Percentiles rank a stretch among this genome's conserved stretches.
Conservation (phyloP, 495 filamentous ascomycete genomes). For the Chaetomium tenue region DNA sequence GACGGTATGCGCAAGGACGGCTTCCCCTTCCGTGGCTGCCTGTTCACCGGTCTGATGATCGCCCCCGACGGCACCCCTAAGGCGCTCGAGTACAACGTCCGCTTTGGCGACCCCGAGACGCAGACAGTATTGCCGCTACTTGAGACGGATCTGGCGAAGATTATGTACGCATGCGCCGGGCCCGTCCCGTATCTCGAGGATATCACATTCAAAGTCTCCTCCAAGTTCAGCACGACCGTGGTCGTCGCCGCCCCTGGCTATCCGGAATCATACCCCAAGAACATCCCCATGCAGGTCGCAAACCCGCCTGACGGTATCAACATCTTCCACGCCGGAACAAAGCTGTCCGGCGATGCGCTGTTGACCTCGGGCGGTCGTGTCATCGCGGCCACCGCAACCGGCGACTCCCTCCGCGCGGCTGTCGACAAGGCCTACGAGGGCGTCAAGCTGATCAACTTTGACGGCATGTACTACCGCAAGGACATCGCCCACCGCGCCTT, state of each 20-base stretch:
- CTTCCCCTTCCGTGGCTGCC: constrained; percentile 75
- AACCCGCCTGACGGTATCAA: constrained; percentile 50
- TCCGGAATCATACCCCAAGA: constrained; percentile 82
- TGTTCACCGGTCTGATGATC: constrained; percentile 98
- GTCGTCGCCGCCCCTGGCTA: constrained; percentile 95
- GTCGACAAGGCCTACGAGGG: constrained; percentile 80
- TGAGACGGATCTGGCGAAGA: constrained; percentile 83
- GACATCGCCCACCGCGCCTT: constrained; percentile 82
- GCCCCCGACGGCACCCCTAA: constrained; percentile 75
- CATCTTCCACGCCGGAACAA: constrained; percentile 94
- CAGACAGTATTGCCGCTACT: constrained; percentile 87
- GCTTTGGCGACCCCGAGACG: constrained; percentile 94
- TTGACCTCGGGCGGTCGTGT: constrained; percentile 83
- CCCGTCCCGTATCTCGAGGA: constrained; percentile 68
- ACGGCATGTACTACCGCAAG: constrained; percentile 87
- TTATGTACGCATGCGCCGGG: constrained; percentile 83
- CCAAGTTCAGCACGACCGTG: constrained; percentile 78
- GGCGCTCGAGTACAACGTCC: constrained; percentile 93
- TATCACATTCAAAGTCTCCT: constrained; percentile 63
- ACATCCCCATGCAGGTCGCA: constrained; percentile 64
- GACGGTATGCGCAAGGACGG: constrained; percentile 81
- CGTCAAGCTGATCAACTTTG: constrained; percentile 75
- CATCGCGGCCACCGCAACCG: constrained; percentile 81
- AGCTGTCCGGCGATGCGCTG: constrained; percentile 57
- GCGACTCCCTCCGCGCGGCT: constrained; percentile 70